Evolutionary conservation across 306 rosid species (phyloP), one percentile per base, ranked within the genome.

Genomic region (Glycine soja): DNA sequence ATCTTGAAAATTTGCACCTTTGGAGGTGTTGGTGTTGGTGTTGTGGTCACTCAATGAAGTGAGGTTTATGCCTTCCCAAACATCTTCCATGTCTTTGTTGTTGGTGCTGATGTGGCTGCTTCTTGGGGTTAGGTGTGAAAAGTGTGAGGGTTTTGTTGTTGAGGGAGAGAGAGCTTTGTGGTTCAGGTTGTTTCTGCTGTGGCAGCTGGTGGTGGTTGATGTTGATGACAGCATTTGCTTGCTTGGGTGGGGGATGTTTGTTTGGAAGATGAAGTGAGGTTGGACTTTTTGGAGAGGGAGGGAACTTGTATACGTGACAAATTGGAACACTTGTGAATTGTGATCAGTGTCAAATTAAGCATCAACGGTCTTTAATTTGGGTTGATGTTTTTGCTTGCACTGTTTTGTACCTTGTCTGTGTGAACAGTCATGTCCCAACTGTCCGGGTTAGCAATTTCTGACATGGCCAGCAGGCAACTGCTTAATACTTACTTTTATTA

Each of bases 31-130:
- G 13, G 68, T 9, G 10, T 62, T 9, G 30, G 30, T 24, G 45
- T 24, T 24, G 30, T 38, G 75, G 48, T 58, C 50, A 11, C 16
- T 62, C 13, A 84, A 80, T 15, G 89, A 85, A 51, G 89, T n/a
- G 1, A 87, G 84, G 47, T 76, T 79, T n/a, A 91, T 86, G 77
- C 85, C 94, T 45, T 89, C 83, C 94, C 92, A 87, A 0, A 87
- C 57, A 69, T 69, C 74, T 42, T 69, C 74, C 74, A 69, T 69
- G 42, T 40, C 5, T 18, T 30, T 62, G 18, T 32, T 10, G 65
- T 9, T 38, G 43, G 7, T 56, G 63, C 30, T 24, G 30, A 24
- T 24, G 30, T 0, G 2, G 16, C 9, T 54, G 30, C 0, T 56
- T 56, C 6, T 36, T 14, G 10, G 46, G 47, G 46, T 64, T 36